Evolutionary conservation across 768 basidiomycete species (phyloP).

Genomic region (Hypholoma sublateritium): DNA sequence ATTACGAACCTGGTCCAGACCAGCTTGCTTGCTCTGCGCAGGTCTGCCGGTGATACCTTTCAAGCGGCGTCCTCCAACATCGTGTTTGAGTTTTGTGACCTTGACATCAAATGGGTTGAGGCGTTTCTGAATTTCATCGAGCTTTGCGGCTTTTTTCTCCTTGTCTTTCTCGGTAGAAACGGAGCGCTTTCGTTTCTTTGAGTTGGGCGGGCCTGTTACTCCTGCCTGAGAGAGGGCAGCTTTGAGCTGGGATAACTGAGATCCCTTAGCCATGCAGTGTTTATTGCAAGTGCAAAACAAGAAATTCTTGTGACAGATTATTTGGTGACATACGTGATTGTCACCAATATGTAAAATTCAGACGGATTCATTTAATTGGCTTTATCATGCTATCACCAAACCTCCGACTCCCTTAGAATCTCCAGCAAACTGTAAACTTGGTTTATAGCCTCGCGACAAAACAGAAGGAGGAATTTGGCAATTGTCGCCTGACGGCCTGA

Average conservation of each 20-base stretch:
- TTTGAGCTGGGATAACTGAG: conserved; percentile 91
- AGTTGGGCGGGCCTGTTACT: conserved; percentile 53
- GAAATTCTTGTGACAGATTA: conserved; percentile 27
- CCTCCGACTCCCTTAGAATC: background rate
- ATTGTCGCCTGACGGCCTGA: too few species aligned
- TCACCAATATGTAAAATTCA: background rate
- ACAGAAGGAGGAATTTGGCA: too few species aligned
- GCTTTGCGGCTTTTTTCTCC: conserved; percentile 75
- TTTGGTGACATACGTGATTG: conserved; percentile 12
- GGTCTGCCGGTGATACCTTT: conserved; percentile 84
- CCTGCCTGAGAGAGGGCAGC: conserved; percentile 80
- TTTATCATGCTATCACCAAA: background rate
- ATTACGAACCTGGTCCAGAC: conserved; percentile 76
- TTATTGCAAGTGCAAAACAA: conserved; percentile 7
- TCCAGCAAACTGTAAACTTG: too few species aligned
- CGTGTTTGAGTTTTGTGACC: conserved; percentile 89
- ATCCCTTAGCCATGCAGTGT: conserved; percentile 69
- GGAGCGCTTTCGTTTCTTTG: conserved; percentile 71
- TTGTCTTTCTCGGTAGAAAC: conserved; percentile 71
- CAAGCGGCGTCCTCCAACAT: conserved; percentile 85
- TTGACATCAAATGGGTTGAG: conserved; percentile 95
- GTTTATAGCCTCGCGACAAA: too few species aligned
- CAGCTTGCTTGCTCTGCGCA: conserved; percentile 86
- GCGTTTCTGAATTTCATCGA: conserved; percentile 80
- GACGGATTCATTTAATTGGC: background rate